phyloP scores from a whole-genome alignment of 2,329 filamentous ascomycete species.

The Alternaria hordeiaustralica region DNA sequence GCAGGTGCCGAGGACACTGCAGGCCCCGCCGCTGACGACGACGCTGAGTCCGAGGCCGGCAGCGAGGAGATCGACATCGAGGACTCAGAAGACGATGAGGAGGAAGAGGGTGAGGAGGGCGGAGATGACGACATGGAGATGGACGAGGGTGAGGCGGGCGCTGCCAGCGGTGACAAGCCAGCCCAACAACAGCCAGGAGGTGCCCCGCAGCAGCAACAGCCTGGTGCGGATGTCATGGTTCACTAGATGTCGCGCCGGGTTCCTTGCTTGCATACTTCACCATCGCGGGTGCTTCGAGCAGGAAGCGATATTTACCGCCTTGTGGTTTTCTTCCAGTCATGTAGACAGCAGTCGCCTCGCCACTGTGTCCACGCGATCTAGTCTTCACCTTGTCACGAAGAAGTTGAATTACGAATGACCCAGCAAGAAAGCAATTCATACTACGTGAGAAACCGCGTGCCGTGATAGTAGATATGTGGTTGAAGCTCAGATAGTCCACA shows the following conservation, averaged over 20 bases:
- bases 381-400: slow-evolving; percentile 3
- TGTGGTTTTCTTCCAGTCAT: neutral
- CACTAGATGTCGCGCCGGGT: slow-evolving; percentile 33
- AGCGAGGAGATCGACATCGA: slow-evolving; percentile 82
- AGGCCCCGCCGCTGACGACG: slow-evolving; percentile 64
- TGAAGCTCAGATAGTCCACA: neutral
- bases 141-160: slow-evolving; percentile 57
- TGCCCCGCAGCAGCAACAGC: slow-evolving; percentile 30
- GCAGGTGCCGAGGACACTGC: slow-evolving; percentile 68
- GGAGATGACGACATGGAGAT: slow-evolving; percentile 63
- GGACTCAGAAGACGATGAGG: slow-evolving; percentile 75
- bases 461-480: neutral
- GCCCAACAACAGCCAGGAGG: slow-evolving; percentile 33
- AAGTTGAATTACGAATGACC: neutral
- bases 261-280: slow-evolving; percentile 3
- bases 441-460: neutral
- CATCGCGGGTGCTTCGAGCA: slow-evolving; percentile 1
- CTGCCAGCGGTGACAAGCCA: slow-evolving; percentile 45
- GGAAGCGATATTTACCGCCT: neutral
- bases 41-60: slow-evolving; percentile 73
- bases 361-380: neutral
- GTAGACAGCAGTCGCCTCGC: neutral
- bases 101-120: slow-evolving; percentile 67
- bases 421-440: neutral
- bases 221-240: slow-evolving; percentile 50